Conservation (phyloP, 257 asterid species). For the Nicotiana noctiflora region DNA sequence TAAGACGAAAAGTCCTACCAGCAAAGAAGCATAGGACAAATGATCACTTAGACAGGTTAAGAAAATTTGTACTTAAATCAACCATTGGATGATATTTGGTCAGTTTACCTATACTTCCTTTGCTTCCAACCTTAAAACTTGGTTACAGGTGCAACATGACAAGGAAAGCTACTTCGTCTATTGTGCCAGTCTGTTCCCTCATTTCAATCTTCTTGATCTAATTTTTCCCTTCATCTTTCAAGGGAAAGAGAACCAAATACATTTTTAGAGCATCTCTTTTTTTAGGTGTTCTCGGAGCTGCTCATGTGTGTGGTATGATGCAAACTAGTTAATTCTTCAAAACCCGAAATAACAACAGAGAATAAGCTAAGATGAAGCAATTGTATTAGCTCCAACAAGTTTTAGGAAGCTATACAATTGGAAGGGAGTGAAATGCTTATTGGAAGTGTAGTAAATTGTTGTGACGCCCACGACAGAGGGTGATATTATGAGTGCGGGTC, state of each 20-base stretch:
- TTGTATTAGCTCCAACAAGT: neutral
- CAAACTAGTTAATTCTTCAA: neutral
- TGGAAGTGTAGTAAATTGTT: neutral
- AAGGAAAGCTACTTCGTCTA: neutral
- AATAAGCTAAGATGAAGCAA: neutral
- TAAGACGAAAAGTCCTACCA: neutral
- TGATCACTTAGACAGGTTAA: neutral
- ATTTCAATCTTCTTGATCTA: neutral
- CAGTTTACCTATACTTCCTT: neutral
- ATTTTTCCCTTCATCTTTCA: neutral
- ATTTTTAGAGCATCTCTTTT: neutral
- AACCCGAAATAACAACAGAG: neutral
- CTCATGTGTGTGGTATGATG: neutral
- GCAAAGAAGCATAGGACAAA: neutral
- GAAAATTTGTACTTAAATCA: neutral
- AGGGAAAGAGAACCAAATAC: neutral
- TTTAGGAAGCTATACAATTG: neutral
- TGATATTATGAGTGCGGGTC: no score
- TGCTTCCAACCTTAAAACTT: neutral
- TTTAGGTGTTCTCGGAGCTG: neutral
- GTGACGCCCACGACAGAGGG: no score
- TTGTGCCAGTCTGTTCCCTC: neutral
- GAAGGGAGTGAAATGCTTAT: neutral
- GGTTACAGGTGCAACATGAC: neutral
- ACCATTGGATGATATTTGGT: neutral